Evolutionary conservation across 2,329 filamentous ascomycete genomes (phyloP).

Genomic region (Alternaria alternata): DNA sequence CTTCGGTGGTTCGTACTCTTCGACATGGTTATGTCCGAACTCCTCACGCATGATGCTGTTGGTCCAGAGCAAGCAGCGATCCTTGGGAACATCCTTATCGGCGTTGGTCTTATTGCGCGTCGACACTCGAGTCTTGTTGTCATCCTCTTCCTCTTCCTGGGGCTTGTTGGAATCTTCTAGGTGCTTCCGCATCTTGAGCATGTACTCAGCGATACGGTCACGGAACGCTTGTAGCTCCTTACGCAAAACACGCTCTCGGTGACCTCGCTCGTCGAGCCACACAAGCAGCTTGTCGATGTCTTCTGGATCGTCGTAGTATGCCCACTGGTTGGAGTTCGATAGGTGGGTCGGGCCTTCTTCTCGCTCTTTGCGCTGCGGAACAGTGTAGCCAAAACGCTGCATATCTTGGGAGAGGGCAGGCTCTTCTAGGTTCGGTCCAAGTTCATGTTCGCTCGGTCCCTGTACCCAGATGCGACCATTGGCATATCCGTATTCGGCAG

Average conservation of each 20-base stretch:
- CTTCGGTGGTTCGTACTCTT: constrained; percentile 60
- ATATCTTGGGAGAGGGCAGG: constrained; percentile 79
- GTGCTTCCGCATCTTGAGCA: constrained; percentile 81
- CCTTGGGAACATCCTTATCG: constrained; percentile 59
- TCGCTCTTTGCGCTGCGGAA: constrained; percentile 81
- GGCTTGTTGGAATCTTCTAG: constrained; percentile 63
- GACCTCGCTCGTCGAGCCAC: constrained; percentile 88
- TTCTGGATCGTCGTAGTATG: constrained; percentile 83
- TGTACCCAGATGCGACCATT: constrained; percentile 98
- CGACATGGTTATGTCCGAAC: constrained; percentile 67
- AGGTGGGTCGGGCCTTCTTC: constrained; percentile 88
- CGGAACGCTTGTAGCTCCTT: constrained; percentile 84
- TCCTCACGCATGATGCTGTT: constrained; percentile 69
- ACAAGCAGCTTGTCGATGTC: constrained; percentile 79
- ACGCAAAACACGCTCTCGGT: constrained; percentile 84
- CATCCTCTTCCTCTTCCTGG: constrained; percentile 56
- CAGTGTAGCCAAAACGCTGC: constrained; percentile 79
- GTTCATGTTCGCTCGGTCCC: constrained; percentile 87
- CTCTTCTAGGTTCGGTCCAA: constrained; percentile 59
- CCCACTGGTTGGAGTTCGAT: constrained; percentile 82
- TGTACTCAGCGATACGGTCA: constrained; percentile 78
- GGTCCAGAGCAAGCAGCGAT: constrained; percentile 71
- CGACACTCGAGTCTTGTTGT: constrained; percentile 63
- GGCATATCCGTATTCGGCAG: constrained; percentile 84
- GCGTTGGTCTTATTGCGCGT: constrained; percentile 69